phyloP scores from a whole-genome alignment of 306 rosid genomes.

The Prunus davidiana region DNA sequence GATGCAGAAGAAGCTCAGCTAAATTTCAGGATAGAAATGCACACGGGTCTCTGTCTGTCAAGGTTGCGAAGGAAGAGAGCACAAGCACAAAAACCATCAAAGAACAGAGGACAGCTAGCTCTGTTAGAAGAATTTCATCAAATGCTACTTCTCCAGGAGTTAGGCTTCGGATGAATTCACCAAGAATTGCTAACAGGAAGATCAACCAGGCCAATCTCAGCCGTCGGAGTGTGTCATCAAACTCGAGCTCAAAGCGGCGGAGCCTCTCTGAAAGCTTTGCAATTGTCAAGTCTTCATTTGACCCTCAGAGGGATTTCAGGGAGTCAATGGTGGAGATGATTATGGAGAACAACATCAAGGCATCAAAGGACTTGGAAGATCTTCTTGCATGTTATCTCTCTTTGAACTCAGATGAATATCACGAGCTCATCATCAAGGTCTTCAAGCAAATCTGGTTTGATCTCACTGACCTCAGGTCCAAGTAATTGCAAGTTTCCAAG shows the following conservation, averaged over 20 bases:
- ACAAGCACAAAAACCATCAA: not conserved
- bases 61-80: too few species aligned
- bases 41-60: too few species aligned
- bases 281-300: constrained; percentile 72
- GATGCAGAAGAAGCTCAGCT: constrained; percentile 26
- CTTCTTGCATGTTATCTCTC: constrained; percentile 95
- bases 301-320: constrained; percentile 84
- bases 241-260: constrained; percentile 33
- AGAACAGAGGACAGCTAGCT: constrained; percentile 32
- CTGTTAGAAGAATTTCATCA: constrained; percentile 39
- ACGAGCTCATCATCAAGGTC: constrained; percentile 81
- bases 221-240: constrained; percentile 39
- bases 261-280: constrained; percentile 71
- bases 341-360: constrained; percentile 74
- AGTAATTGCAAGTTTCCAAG: not conserved
- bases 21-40: not conserved
- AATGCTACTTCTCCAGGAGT: constrained; percentile 53
- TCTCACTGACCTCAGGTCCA: constrained; percentile 47
- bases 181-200: constrained; percentile 38
- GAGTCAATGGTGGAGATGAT: constrained; percentile 99
- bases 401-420: constrained; percentile 87
- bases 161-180: constrained; percentile 61
- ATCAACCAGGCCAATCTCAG: constrained; percentile 27
- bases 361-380: constrained; percentile 85
- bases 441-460: constrained; percentile 98